A percentile compares a stretch with the other conserved stretches of the same genome.
Conservation (phyloP, 345 rosid species). For the Eucalyptus brandiana region DNA sequence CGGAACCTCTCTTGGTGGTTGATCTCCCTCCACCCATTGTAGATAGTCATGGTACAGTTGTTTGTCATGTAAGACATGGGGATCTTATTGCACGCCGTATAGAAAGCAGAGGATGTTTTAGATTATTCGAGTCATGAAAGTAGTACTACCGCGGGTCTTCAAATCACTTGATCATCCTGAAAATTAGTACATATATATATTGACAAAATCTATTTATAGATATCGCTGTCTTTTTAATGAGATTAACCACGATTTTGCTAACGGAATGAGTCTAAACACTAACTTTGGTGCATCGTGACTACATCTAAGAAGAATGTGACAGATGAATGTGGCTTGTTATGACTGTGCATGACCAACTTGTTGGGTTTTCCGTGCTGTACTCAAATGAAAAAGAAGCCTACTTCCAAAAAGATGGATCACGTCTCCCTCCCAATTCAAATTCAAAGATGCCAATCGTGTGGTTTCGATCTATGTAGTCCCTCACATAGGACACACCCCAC, state of each 20-base stretch:
- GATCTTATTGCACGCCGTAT: background rate
- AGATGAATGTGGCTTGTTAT: background rate
- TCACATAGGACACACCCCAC: background rate
- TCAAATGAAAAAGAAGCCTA: background rate
- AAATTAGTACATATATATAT: background rate
- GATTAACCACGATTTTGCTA: background rate
- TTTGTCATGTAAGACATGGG: background rate
- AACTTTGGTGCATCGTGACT: background rate
- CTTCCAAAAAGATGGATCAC: background rate
- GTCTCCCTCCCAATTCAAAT: background rate
- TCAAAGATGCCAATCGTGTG: slow-evolving; percentile 37
- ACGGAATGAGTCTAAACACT: background rate
- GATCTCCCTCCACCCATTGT: background rate
- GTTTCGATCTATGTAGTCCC: background rate
- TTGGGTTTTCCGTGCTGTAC: background rate
- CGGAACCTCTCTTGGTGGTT: background rate
- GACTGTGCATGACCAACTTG: background rate
- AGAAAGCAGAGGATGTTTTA: background rate
- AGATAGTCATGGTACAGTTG: background rate
- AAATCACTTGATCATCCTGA: background rate
- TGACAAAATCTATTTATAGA: background rate
- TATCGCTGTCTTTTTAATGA: background rate
- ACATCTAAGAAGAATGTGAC: background rate
- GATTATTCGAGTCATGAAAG: background rate
- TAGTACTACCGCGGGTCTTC: background rate